Evolutionary conservation across 169 alveolate genomes (phyloP).

Genomic region (Eimeria necatrix): DNA sequence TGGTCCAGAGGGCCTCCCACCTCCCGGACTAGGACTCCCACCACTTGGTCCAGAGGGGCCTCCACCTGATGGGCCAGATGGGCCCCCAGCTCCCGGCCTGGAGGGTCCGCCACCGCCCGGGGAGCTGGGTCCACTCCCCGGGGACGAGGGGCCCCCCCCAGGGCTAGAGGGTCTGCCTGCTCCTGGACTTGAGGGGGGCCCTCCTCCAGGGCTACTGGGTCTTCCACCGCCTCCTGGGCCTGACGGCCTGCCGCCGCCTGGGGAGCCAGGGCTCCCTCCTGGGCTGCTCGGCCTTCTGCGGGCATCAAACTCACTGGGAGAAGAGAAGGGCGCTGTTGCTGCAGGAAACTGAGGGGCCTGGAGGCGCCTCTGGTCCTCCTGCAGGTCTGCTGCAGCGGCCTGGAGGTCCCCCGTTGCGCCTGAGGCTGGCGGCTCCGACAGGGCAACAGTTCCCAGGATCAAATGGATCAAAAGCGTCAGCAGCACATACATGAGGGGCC

Average conservation of each 20-base stretch:
- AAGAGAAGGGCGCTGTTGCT: background rate
- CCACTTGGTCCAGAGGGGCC: background rate
- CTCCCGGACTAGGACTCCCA: background rate
- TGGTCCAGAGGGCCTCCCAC: background rate
- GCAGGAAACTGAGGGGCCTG: background rate
- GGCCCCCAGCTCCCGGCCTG: background rate
- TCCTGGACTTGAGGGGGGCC: background rate
- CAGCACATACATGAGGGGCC: no score
- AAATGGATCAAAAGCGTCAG: no score
- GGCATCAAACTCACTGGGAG: background rate
- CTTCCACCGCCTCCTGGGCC: background rate
- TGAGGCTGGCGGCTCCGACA: no score
- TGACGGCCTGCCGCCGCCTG: background rate
- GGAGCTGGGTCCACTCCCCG: background rate
- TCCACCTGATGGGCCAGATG: background rate
- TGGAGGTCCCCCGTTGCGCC: no score
- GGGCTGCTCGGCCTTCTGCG: background rate
- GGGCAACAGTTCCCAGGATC: no score
- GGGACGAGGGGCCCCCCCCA: background rate
- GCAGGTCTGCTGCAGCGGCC: background rate
- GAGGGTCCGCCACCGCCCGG: background rate
- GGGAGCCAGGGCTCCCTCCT: background rate
- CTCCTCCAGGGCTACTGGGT: background rate
- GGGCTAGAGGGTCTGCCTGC: background rate
- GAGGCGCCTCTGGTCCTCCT: background rate